phyloP scores from a whole-genome alignment of 345 rosid genomes.

The Nasturtium officinale region DNA sequence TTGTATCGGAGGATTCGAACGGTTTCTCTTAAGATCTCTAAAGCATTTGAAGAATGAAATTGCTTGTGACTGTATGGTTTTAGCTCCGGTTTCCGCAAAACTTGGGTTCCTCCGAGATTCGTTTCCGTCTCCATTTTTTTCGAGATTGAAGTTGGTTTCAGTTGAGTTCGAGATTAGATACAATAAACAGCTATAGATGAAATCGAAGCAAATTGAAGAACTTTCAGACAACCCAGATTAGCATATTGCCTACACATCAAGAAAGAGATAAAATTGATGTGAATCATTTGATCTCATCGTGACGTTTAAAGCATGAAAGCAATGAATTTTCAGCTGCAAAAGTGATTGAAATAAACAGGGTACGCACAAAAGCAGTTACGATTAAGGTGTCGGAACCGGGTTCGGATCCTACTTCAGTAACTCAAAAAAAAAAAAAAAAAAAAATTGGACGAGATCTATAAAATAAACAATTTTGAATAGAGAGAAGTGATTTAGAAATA shows the following conservation, averaged over 20 bases:
- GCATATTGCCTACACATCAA: conserved; percentile 11
- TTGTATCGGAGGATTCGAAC: conserved; percentile 82
- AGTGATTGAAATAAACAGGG: conserved; percentile 9
- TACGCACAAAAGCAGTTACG: not conserved
- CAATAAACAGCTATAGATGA: not conserved
- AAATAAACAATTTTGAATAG: not conserved
- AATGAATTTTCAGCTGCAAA: not conserved
- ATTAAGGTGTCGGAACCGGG: conserved; percentile 8
- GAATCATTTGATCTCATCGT: not conserved
- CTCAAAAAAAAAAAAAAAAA: not conserved
- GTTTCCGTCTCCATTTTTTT: conserved; percentile 50
- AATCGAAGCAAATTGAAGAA: conserved; percentile 21
- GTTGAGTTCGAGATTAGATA: conserved; percentile 11
- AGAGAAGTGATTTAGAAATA: not conserved
- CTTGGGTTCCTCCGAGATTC: conserved; percentile 45
- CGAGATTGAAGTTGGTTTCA: conserved; percentile 29
- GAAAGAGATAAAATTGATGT: conserved; percentile 11
- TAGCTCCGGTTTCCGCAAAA: conserved; percentile 45
- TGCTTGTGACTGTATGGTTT: conserved; percentile 48
- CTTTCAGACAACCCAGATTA: conserved; percentile 23
- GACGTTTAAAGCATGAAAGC: not conserved
- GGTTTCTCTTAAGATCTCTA: conserved; percentile 84
- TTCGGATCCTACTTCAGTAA: conserved; percentile 24
- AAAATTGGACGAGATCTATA: conserved; percentile 32
- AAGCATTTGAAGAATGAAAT: conserved; percentile 64